A percentile compares a stretch with the other conserved stretches of the same genome.
These are phyloP conservation scores for Solanum phureja DNA, from an alignment of 257 asterid genomes.

Conservation along the genomic window DNA sequence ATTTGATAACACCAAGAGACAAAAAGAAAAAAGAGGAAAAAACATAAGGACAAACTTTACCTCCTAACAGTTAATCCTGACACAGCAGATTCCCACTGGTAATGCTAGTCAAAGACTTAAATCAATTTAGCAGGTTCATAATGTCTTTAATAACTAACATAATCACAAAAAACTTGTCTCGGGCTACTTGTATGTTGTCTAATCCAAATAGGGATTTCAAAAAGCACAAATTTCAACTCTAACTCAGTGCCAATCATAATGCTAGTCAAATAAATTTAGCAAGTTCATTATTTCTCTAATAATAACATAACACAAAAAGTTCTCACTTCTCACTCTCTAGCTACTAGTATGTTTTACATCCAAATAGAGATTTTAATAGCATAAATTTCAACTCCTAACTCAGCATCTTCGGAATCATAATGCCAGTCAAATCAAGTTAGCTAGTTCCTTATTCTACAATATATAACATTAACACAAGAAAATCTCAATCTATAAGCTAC, in stretches of 20 bases:
- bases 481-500: neutral
- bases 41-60: neutral
- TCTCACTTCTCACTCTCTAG: neutral
- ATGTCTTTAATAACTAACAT: neutral
- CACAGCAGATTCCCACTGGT: neutral
- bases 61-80: neutral
- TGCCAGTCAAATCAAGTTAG: neutral
- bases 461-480: neutral
- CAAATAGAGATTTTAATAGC: neutral
- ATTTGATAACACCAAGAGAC: neutral
- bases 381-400: neutral
- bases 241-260: neutral
- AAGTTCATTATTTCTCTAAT: neutral
- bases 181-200: neutral
- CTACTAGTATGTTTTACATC: neutral
- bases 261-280: neutral
- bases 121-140: neutral
- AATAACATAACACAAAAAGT: neutral
- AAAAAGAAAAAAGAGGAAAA: neutral
- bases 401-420: neutral
- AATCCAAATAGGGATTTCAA: neutral
- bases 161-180: neutral
- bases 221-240: neutral
- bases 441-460: neutral
- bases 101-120: neutral